phyloP scores from a whole-genome alignment of 495 filamentous ascomycete species.

The Neurospora sp. region DNA sequence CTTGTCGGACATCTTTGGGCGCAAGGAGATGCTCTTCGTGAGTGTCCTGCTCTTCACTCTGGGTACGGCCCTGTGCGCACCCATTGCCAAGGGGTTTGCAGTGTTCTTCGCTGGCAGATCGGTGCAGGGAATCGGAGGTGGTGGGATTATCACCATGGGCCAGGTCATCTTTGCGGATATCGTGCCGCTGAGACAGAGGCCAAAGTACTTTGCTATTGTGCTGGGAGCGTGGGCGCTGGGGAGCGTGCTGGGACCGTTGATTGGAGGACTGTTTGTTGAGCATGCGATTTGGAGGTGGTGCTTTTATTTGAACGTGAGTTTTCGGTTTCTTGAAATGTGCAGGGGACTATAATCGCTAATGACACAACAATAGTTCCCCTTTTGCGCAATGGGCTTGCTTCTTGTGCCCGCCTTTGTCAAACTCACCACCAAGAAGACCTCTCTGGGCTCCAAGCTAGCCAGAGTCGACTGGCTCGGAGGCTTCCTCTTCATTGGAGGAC shows the following conservation, averaged over 20 bases:
- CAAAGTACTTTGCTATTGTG: constrained; percentile 30
- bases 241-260: constrained; percentile 59
- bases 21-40: constrained; percentile 32
- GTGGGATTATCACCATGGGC: constrained; percentile 69
- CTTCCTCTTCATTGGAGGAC: constrained; percentile 35
- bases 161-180: constrained; percentile 62
- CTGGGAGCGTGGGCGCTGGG: constrained; percentile 59
- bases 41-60: constrained; percentile 32
- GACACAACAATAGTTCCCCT: constrained; percentile 19
- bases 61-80: constrained; percentile 34
- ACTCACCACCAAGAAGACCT: constrained; percentile 20
- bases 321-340: neutral
- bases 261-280: constrained; percentile 66
- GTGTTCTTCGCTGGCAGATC: constrained; percentile 70
- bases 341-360: neutral
- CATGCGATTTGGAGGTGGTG: constrained; percentile 32
- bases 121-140: constrained; percentile 74
- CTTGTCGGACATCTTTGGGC: constrained; percentile 44
- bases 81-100: constrained; percentile 22
- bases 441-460: constrained; percentile 20
- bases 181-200: constrained; percentile 27
- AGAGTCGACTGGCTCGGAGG: constrained; percentile 32
- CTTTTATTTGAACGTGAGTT: constrained; percentile 28
- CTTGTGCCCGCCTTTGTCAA: constrained; percentile 25
- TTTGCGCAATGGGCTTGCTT: constrained; percentile 25